Percentiles rank a stretch among this genome's conserved stretches.
Evolutionary conservation across 495 filamentous ascomycete species (phyloP).

Genomic region (Daldinia vernicosa): DNA sequence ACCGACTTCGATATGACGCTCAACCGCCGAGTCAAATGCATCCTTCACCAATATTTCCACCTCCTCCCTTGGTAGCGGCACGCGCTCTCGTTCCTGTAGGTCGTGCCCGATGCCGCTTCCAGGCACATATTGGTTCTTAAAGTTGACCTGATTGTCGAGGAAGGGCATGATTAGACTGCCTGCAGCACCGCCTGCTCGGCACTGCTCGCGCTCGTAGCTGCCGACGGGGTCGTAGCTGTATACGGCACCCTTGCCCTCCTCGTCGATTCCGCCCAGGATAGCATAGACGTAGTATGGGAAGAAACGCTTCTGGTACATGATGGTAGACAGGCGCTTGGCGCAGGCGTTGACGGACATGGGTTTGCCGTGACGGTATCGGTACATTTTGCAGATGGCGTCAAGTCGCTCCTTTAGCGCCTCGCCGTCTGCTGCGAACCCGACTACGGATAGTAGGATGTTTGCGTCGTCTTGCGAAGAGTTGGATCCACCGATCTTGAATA

Average conservation of each 20-base stretch:
- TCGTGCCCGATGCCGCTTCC: slow-evolving; percentile 86
- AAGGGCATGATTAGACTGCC: slow-evolving; percentile 98
- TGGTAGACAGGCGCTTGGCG: slow-evolving; percentile 90
- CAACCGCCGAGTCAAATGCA: slow-evolving; percentile 96
- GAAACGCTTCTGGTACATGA: slow-evolving; percentile 96
- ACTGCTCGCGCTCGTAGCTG: slow-evolving; percentile 95
- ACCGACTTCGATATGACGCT: slow-evolving; percentile 98
- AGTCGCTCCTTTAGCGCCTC: slow-evolving; percentile 88
- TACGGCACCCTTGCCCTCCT: slow-evolving; percentile 91
- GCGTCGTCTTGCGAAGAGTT: slow-evolving; percentile 83
- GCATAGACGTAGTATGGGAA: slow-evolving; percentile 97
- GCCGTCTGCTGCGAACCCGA: slow-evolving; percentile 95
- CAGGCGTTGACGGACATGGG: slow-evolving; percentile 91
- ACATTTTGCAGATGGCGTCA: slow-evolving; percentile 94
- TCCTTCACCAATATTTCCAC: slow-evolving; percentile 92
- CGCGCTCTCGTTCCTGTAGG: slow-evolving; percentile 72
- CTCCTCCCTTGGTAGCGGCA: slow-evolving; percentile 70
- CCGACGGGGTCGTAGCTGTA: slow-evolving; percentile 98
- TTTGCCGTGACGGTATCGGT: slow-evolving; percentile 93
- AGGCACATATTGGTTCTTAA: slow-evolving; percentile 97
- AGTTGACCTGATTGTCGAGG: slow-evolving; percentile 99
- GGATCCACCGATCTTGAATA: slow-evolving; percentile 94
- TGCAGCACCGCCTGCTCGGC: slow-evolving; percentile 93
- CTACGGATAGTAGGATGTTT: slow-evolving; percentile 87
- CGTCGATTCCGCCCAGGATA: slow-evolving; percentile 92